These are phyloP conservation scores for Eremochloa ophiuroides DNA, from an alignment of 176 grass and related monocot genomes.

Conservation along the genomic window DNA sequence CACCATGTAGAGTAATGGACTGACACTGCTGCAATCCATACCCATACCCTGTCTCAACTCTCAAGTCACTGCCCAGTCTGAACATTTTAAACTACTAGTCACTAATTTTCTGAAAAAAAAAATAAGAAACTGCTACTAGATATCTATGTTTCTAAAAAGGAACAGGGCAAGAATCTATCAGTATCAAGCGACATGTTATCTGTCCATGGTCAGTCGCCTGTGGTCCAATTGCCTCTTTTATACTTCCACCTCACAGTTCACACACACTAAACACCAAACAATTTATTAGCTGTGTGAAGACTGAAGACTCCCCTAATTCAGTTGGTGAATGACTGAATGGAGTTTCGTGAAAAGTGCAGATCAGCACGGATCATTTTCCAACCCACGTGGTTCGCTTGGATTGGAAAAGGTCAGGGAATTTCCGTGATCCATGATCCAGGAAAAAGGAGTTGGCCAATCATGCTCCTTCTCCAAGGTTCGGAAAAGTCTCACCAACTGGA, in stretches of 20 bases:
- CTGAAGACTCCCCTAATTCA: neutral
- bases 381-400: neutral
- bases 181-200: neutral
- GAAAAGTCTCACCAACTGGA: neutral
- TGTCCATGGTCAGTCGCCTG: neutral
- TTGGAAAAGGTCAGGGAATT: too few relatives aligned
- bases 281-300: too few relatives aligned
- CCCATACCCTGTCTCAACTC: neutral
- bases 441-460: neutral
- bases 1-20: too few relatives aligned
- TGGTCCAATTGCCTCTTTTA: neutral
- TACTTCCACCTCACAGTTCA: neutral
- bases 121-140: neutral
- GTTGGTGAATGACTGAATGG: neutral
- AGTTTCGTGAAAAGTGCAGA: too few relatives aligned
- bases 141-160: neutral
- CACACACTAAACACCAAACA: neutral
- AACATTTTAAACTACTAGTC: neutral
- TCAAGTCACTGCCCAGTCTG: neutral
- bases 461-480: neutral
- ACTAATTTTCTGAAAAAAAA: neutral
- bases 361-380: neutral
- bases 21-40: neutral
- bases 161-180: neutral
- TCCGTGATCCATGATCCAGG: too few relatives aligned